These are phyloP conservation scores for Clavispora asparagi DNA, from an alignment of 805 yeast genomes.

Conservation along the genomic window DNA sequence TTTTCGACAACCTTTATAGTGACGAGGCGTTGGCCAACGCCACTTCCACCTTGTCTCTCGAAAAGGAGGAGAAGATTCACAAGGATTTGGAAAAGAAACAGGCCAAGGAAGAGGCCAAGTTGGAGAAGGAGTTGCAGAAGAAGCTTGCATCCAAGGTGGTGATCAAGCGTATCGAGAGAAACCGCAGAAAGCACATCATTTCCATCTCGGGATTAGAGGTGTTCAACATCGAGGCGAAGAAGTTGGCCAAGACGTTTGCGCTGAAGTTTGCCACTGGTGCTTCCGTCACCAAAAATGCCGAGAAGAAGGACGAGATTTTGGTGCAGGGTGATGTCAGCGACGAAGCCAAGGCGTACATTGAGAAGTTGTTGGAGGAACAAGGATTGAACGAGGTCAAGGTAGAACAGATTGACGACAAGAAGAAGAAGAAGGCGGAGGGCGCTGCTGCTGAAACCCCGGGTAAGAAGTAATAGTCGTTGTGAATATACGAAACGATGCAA, in stretches of 20 bases:
- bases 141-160: conserved; percentile 74
- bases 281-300: conserved; percentile 82
- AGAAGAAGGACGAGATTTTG: conserved; percentile 85
- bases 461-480: no score
- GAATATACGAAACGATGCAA: not conserved
- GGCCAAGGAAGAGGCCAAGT: conserved; percentile 78
- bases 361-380: conserved; percentile 67
- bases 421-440: conserved; percentile 46
- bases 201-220: conserved; percentile 86
- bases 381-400: conserved; percentile 82
- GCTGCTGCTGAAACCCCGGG: conserved; percentile 6
- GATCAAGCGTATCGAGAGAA: conserved; percentile 84
- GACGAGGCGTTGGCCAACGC: conserved; percentile 53
- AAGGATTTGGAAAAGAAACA: conserved; percentile 81
- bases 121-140: conserved; percentile 77
- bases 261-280: conserved; percentile 96
- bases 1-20: conserved; percentile 57
- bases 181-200: conserved; percentile 81
- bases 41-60: conserved; percentile 58
- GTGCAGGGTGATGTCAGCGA: conserved; percentile 96
- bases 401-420: conserved; percentile 81
- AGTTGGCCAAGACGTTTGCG: conserved; percentile 86
- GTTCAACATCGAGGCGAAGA: conserved; percentile 83
- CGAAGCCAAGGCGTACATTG: conserved; percentile 76
- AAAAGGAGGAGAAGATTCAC: conserved; percentile 76